Evolutionary conservation across 139 green algal species (phyloP), one percentile per base, ranked within the genome.

Genomic region (Haematococcus lacustris): DNA sequence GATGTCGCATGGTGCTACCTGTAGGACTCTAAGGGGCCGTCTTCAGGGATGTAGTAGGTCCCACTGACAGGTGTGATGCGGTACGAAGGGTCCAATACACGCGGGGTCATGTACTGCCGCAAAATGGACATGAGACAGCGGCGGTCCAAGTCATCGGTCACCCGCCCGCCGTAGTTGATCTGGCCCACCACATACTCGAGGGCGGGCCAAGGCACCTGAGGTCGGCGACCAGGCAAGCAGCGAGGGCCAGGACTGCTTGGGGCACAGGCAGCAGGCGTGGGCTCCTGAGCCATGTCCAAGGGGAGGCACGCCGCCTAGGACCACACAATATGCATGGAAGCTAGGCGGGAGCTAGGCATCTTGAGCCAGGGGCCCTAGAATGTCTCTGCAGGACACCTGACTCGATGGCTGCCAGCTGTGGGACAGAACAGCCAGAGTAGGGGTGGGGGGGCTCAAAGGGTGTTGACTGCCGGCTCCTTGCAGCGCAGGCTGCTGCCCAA

Each of bases 91-190:
- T 80, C 75, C 39, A 91, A 77, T 51, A 95, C 77, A 1, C 68
- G 62, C 1, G 85, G 83, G 13, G 76, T 85, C 43, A 93, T 85
- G 81, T 88, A 95, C 73, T 90, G 72, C 33, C 80, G 65, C 71
- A 96, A 77, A 25, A 94, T 85, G 71, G 76, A 88, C 79, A 88
- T 87, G 37, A 96, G 73, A 73, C 87, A 92, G 35, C 87, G 78
- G 6, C 91, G 75, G 84, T 97, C 91, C 38, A 90, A 79, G 71
- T 94, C 90, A 70, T 97, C 91, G 33, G 90, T 97, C 2, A 97
- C 89, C n/a, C 82, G 76, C 1, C 91, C 91, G 37, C 91, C 91
- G 73, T 97, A 97, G 83, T 93, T 95, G 80, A 96, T 94, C 78
- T 95, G 79, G 0, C 88, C 89, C 7, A 91, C 83, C 13, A 97